phyloP scores from a whole-genome alignment of 345 rosid genomes.

The Orychophragmus violaceus region DNA sequence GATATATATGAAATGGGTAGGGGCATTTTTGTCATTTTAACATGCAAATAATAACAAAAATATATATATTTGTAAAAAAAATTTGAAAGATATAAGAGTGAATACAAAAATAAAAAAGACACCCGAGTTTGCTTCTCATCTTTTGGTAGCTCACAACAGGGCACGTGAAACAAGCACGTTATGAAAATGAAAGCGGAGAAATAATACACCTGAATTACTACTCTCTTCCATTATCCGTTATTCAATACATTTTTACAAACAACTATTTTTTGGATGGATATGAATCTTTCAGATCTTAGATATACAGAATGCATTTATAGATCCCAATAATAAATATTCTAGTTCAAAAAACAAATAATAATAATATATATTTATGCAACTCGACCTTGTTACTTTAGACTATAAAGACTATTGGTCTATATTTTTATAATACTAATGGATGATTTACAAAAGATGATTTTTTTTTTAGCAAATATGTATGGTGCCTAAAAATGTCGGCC shows the following conservation, averaged over 20 bases:
- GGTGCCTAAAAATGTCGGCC: background rate
- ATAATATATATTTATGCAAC: background rate
- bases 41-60: no score
- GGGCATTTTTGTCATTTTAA: no score
- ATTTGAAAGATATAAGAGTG: no score
- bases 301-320: background rate
- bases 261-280: background rate
- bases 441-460: background rate
- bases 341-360: no score
- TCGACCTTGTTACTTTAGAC: background rate
- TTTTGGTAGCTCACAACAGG: conserved; percentile 7
- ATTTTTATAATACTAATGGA: no score
- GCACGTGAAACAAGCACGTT: conserved; percentile 30
- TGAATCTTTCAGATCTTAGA: background rate
- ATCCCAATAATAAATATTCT: no score
- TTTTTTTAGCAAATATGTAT: background rate
- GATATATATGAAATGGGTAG: no score
- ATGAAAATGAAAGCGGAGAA: background rate
- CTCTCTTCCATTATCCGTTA: conserved; percentile 20
- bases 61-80: no score
- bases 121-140: conserved; percentile 5
- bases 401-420: background rate
- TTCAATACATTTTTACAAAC: background rate
- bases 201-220: conserved; percentile 13
- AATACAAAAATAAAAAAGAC: no score